Evolutionary conservation across 2,329 filamentous ascomycete genomes (phyloP).

Genomic region (Epichloe scottii): DNA sequence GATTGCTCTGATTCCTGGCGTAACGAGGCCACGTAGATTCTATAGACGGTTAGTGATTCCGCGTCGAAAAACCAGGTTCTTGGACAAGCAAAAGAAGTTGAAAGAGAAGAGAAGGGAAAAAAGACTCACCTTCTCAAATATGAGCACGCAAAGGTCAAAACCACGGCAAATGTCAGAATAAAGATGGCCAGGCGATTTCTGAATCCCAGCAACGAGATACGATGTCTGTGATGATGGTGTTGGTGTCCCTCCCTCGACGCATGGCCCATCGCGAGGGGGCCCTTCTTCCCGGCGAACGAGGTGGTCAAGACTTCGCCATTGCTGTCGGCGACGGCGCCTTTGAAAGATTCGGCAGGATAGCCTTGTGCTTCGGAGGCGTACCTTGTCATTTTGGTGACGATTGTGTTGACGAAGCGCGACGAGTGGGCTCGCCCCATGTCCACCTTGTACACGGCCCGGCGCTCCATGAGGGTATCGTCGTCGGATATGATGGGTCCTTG

Average conservation of each 20-base stretch:
- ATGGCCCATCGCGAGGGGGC: not conserved
- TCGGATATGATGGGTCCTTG: slow-evolving; percentile 5
- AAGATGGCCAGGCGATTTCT: slow-evolving; percentile 9
- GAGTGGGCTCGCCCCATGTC: slow-evolving; percentile 2
- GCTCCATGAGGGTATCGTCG: slow-evolving; percentile 8
- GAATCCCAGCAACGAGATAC: slow-evolving; percentile 5
- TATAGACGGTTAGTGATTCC: not conserved
- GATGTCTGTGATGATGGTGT: not conserved
- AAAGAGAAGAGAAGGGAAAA: not conserved
- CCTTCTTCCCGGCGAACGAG: not conserved
- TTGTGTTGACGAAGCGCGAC: not conserved
- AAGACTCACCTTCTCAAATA: slow-evolving; percentile 9
- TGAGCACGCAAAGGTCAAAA: slow-evolving; percentile 8
- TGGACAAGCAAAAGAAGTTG: too few relatives aligned
- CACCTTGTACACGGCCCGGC: not conserved
- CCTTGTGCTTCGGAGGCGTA: slow-evolving; percentile 7
- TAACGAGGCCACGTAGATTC: slow-evolving; percentile 2
- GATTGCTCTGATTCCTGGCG: not conserved
- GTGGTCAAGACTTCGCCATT: slow-evolving; percentile 9
- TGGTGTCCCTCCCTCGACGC: not conserved
- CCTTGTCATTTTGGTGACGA: slow-evolving; percentile 6
- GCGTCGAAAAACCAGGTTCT: not conserved
- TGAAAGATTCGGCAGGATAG: slow-evolving; percentile 4
- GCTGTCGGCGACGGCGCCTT: slow-evolving; percentile 7
- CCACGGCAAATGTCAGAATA: slow-evolving; percentile 9